phyloP scores from a whole-genome alignment of 441 rosid genomes.

The Theobroma grandiflorum region DNA sequence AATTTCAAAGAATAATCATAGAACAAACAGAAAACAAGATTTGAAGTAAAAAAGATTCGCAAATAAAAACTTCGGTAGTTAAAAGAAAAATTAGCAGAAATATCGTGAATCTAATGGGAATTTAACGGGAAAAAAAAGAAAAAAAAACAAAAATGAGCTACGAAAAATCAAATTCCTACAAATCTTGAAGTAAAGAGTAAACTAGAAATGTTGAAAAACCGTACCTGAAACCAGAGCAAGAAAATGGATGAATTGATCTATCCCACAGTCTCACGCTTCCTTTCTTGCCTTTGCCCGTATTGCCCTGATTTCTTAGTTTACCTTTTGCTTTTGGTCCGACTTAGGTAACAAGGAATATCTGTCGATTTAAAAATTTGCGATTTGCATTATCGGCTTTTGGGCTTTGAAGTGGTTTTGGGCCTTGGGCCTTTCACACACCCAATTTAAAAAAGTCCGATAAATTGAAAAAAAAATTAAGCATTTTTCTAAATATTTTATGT shows the following conservation, averaged over 20 bases:
- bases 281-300: too few species aligned
- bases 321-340: neutral
- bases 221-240: neutral
- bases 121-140: neutral
- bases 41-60: neutral
- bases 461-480: too few species aligned
- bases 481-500: too few species aligned
- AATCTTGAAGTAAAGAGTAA: neutral
- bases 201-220: neutral
- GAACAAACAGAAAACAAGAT: neutral
- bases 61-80: neutral
- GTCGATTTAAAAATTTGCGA: neutral
- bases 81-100: neutral
- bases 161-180: neutral
- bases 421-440: neutral
- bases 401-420: neutral
- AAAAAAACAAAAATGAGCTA: neutral
- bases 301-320: neutral
- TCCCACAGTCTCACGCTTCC: constrained; percentile 2
- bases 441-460: too few species aligned
- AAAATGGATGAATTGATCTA: neutral
- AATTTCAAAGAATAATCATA: neutral
- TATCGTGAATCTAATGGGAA: neutral
- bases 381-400: neutral
- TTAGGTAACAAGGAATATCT: neutral